These are phyloP conservation scores for Arctium minus DNA, from an alignment of 129 eudicot genomes.

Conservation along the genomic window DNA sequence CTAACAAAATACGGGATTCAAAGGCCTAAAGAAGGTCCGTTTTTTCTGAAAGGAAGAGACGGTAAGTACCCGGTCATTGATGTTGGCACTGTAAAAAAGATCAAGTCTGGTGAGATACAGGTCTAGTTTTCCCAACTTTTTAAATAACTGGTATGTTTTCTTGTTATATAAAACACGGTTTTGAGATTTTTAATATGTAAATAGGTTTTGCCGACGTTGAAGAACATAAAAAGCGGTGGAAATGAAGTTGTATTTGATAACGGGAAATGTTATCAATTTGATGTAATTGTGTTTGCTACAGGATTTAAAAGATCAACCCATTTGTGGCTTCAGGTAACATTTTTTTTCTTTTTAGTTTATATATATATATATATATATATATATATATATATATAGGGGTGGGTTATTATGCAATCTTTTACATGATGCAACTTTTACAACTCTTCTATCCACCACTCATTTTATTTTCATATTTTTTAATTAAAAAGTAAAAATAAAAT, in stretches of 20 bases:
- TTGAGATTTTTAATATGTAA: neutral
- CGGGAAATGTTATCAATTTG: slow-evolving; percentile 49
- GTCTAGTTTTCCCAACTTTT: slow-evolving; percentile 21
- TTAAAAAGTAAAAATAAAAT: too few species aligned
- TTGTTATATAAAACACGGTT: neutral
- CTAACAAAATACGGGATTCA: slow-evolving; percentile 49
- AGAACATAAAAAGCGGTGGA: slow-evolving; percentile 34
- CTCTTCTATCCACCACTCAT: too few species aligned
- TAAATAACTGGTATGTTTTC: neutral
- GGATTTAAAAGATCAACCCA: slow-evolving; percentile 68
- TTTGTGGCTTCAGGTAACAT: slow-evolving; percentile 25
- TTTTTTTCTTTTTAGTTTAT: neutral
- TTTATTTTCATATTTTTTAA: too few species aligned
- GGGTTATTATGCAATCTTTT: too few species aligned
- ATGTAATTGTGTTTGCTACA: slow-evolving; percentile 64
- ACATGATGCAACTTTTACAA: too few species aligned
- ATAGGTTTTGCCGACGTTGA: slow-evolving; percentile 66
- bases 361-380: too few species aligned
- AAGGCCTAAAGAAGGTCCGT: slow-evolving; percentile 69
- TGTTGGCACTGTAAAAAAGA: slow-evolving; percentile 52
- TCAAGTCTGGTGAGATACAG: slow-evolving; percentile 63
- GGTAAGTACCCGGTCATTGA: slow-evolving; percentile 70
- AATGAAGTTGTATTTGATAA: slow-evolving; percentile 43
- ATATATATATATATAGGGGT: too few species aligned
- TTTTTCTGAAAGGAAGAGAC: slow-evolving; percentile 39